phyloP scores from a whole-genome alignment of 177 flowering plant genomes.

The Vitis hybrid region DNA sequence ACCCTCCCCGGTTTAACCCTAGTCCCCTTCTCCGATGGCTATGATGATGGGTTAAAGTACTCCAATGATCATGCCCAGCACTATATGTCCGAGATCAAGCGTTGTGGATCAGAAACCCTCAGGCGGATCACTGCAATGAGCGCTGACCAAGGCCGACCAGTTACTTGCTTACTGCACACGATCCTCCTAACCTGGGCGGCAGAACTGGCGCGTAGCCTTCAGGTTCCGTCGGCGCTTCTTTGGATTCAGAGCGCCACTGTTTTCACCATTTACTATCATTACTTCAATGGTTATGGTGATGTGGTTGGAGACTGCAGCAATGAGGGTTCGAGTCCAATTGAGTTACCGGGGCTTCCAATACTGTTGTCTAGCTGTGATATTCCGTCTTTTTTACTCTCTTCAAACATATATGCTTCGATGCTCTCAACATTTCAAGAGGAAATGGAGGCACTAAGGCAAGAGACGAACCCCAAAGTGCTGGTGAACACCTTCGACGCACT shows the following conservation, averaged over 20 bases:
- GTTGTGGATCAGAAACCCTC: slow-evolving; percentile 23
- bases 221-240: slow-evolving; percentile 42
- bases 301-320: background rate
- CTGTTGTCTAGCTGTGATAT: background rate
- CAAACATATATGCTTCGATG: slow-evolving; percentile 12
- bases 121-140: slow-evolving; percentile 9
- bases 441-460: slow-evolving; percentile 22
- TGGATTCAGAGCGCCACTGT: slow-evolving; percentile 55
- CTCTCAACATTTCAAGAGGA: slow-evolving; percentile 26
- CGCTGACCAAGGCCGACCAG: slow-evolving; percentile 14
- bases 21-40: slow-evolving; percentile 30
- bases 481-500: slow-evolving; percentile 56
- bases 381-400: slow-evolving; percentile 12
- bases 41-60: slow-evolving; percentile 17
- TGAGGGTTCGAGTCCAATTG: slow-evolving; percentile 12
- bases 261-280: slow-evolving; percentile 39
- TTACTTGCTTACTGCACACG: slow-evolving; percentile 39
- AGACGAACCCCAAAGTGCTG: slow-evolving; percentile 27
- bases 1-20: slow-evolving; percentile 1
- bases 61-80: background rate
- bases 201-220: slow-evolving; percentile 30
- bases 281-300: slow-evolving; percentile 37
- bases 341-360: slow-evolving; percentile 48
- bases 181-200: slow-evolving; percentile 41
- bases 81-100: slow-evolving; percentile 17